A percentile compares a stretch with the other conserved stretches of the same genome.
Evolutionary conservation across 2,329 filamentous ascomycete species (phyloP).

Genomic region (Penicillium sp.): DNA sequence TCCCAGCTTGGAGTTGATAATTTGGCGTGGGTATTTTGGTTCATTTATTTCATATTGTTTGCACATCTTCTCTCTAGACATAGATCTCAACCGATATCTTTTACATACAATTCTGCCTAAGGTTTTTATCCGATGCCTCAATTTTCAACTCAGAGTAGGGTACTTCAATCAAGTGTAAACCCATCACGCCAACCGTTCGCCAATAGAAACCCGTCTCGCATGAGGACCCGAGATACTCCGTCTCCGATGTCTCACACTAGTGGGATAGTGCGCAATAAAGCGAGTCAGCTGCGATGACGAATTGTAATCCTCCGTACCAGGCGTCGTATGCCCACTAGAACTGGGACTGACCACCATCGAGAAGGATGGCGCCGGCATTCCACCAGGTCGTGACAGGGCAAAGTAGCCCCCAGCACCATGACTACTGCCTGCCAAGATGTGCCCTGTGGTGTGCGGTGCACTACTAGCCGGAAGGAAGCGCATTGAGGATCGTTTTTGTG

Average conservation of each 20-base stretch:
- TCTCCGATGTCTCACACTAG: slow-evolving; percentile 25
- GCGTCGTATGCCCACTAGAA: slow-evolving; percentile 22
- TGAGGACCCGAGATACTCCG: slow-evolving; percentile 26
- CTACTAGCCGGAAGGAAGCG: slow-evolving; percentile 2
- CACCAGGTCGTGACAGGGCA: slow-evolving; percentile 16
- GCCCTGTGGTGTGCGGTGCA: not conserved
- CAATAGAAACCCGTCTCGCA: slow-evolving; percentile 8
- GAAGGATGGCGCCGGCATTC: slow-evolving; percentile 2
- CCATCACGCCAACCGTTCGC: slow-evolving; percentile 1
- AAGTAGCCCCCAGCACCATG: slow-evolving; percentile 23
- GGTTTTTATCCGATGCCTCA: not conserved
- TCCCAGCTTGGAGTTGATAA: not conserved
- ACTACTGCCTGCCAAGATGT: not conserved
- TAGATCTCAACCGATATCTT: slow-evolving; percentile 10
- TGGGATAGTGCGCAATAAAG: slow-evolving; percentile 28
- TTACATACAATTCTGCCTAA: not conserved
- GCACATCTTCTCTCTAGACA: slow-evolving; percentile 11
- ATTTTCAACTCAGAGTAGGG: not conserved
- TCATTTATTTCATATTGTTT: not conserved
- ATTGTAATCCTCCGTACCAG: slow-evolving; percentile 23
- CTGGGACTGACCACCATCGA: slow-evolving; percentile 13
- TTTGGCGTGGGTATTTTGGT: not conserved
- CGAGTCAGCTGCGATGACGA: slow-evolving; percentile 15
- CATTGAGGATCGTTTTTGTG: slow-evolving; percentile 7
- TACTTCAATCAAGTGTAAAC: not conserved